Evolutionary conservation across 208 protist genomes (phyloP), one percentile per base, ranked within the genome.

Genomic region (Wallacemonas collosoma): DNA sequence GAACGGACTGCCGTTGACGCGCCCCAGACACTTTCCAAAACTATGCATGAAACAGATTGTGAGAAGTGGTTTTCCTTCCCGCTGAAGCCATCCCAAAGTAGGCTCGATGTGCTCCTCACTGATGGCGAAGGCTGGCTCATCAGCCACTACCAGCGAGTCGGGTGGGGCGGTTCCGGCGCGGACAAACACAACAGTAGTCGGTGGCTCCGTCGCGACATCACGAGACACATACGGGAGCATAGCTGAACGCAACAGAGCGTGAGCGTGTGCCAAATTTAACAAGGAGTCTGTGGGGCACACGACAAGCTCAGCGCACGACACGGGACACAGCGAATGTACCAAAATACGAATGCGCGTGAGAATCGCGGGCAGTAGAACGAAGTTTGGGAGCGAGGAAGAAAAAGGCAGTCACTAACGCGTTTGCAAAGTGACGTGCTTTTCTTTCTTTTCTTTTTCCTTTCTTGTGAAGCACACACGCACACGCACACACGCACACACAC

Each of bases 11-110:
- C 65, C 73, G 60, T 81, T 80, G n/a, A 74, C 75, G 53, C 80
- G 75, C 3, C 83, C 80, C 2, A 71, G 60, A 43, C 83, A 89
- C 67, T 86, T 89, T 14, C 80, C 80, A 51, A 85, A 89, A 73
- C 83, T 85, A 71, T 89, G 83, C 83, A 89, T 85, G 62, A 89
- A 89, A 72, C 83, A 89, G 15, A 89, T 77, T 1, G 83, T 84
- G 43, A 86, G 80, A 8, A 77, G 51, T 9, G 77, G 80, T 54
- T 86, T 89, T 1, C 83, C 83, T 41, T 86, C 77, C 14, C 80
- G 73, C 60, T 81, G 81, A 35, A 84, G 68, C 83, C 80, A 89
- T 1, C 83, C 80, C 35, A 82, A 74, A 7, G 83, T 89, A 43
- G 77, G 77, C 62, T 89, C 83, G 43, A 89, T 75, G 51, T 73